A percentile compares a stretch with the other conserved stretches of the same genome.
phyloP scores from a whole-genome alignment of 768 basidiomycete species.

The Tubosaeta sp. region DNA sequence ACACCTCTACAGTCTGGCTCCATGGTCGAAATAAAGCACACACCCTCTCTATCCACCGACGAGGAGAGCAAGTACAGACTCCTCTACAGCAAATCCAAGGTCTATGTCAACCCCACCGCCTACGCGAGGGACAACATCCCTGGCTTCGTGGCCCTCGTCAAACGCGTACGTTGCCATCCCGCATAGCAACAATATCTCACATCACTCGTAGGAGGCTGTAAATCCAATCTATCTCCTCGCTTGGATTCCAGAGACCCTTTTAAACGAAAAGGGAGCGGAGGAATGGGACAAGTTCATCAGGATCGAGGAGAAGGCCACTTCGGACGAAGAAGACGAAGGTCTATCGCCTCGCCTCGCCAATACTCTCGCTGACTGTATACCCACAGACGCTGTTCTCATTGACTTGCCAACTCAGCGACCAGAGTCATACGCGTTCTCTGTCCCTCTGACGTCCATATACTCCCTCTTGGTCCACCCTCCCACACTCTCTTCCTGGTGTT shows the following conservation, averaged over 20 bases:
- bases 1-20: constrained; percentile 39
- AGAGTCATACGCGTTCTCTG: constrained; percentile 95
- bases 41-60: constrained; percentile 24
- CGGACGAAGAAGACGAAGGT: constrained; percentile 74
- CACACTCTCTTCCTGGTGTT: constrained; percentile 81
- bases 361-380: constrained; percentile 7
- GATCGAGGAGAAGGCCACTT: constrained; percentile 63
- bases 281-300: constrained; percentile 91
- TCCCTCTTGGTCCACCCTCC: constrained; percentile 85
- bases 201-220: constrained; percentile 53
- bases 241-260: constrained; percentile 88
- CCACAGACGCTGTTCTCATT: constrained; percentile 75
- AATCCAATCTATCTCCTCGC: constrained; percentile 79
- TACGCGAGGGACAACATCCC: constrained; percentile 91
- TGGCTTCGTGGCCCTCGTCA: constrained; percentile 89
- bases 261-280: constrained; percentile 74
- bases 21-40: constrained; percentile 69
- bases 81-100: constrained; percentile 89
- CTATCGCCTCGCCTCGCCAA: neutral
- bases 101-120: constrained; percentile 92
- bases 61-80: constrained; percentile 67
- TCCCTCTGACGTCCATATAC: constrained; percentile 84
- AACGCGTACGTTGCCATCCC: constrained; percentile 54
- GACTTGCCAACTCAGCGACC: constrained; percentile 79
- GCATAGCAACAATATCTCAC: constrained; percentile 6